These are phyloP conservation scores for Zygoascus sp. DNA, from an alignment of 1,139 yeast genomes.

Conservation along the genomic window DNA sequence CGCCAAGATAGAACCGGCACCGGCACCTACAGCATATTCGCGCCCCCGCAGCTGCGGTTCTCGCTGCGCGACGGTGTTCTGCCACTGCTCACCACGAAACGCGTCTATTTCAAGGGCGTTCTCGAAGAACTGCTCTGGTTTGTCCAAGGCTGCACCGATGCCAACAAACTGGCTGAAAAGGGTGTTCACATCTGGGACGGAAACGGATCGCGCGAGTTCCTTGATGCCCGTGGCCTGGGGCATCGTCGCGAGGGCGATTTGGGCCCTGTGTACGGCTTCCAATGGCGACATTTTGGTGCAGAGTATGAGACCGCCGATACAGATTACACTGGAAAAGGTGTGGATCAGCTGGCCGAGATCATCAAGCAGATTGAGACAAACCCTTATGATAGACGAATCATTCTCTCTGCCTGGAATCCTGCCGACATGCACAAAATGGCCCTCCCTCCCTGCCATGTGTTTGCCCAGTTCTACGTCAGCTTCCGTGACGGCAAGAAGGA, in stretches of 20 bases:
- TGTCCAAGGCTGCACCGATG: constrained; percentile 84
- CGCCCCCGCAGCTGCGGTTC: constrained; percentile 93
- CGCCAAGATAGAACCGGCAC: constrained; percentile 97
- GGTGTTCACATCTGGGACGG: constrained; percentile 99
- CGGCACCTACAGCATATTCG: constrained; percentile 85
- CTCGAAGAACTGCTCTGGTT: constrained; percentile 92
- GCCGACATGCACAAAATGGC: constrained; percentile 94
- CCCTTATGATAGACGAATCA: constrained; percentile 92
- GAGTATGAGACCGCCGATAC: constrained; percentile 78
- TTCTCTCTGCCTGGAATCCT: constrained; percentile 97
- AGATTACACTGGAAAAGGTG: constrained; percentile 83
- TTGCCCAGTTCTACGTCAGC: constrained; percentile 89
- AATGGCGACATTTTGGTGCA: constrained; percentile 99
- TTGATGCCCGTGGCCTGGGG: constrained; percentile 75
- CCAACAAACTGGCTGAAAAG: constrained; percentile 65
- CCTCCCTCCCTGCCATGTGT: constrained; percentile 95
- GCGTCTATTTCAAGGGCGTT: constrained; percentile 85
- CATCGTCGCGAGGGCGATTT: constrained; percentile 88
- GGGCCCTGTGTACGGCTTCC: constrained; percentile 98
- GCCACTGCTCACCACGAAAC: constrained; percentile 89
- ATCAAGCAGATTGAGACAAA: constrained; percentile 75
- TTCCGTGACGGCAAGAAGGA: constrained; percentile 65
- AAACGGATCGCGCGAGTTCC: constrained; percentile 89
- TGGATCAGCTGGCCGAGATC: constrained; percentile 79
- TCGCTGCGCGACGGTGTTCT: constrained; percentile 64